A percentile compares a stretch with the other conserved stretches of the same genome.
Conservation (phyloP, 805 yeast genomes). For the Kurtzmaniella cleridarum region DNA sequence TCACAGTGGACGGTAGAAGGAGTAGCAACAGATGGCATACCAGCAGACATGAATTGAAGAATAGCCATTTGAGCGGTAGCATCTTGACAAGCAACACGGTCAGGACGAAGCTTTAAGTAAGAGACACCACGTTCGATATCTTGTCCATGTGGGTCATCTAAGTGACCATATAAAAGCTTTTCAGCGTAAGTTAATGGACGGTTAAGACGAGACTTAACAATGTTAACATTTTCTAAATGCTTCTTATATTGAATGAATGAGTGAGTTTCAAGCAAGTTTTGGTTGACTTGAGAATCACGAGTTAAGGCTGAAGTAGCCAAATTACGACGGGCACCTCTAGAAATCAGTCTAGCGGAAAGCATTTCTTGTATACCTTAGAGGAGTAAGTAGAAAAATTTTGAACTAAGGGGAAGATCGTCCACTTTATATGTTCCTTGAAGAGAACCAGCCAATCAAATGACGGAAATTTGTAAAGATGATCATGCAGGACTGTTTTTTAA, state of each 20-base stretch:
- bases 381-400: conserved; percentile 5
- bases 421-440: conserved; percentile 4
- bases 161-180: conserved; percentile 90
- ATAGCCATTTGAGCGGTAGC: conserved; percentile 99
- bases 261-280: conserved; percentile 75
- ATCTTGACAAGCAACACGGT: conserved; percentile 98
- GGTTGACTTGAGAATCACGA: conserved; percentile 70
- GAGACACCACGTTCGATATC: conserved; percentile 82
- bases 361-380: conserved; percentile 10
- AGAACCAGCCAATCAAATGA: conserved; percentile 16
- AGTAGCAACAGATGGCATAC: conserved; percentile 84
- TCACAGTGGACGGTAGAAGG: conserved; percentile 98
- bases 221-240: conserved; percentile 80
- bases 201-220: conserved; percentile 73
- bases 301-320: conserved; percentile 50
- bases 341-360: conserved; percentile 37
- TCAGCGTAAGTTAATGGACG: conserved; percentile 95
- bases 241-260: conserved; percentile 90
- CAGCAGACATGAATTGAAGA: conserved; percentile 94
- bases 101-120: conserved; percentile 92
- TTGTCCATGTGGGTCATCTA: conserved; percentile 88
- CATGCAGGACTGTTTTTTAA: conserved; percentile 2
- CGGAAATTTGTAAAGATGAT: conserved; percentile 16
- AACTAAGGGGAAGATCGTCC: conserved; percentile 1
- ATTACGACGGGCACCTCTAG: conserved; percentile 38